Conservation (phyloP, 208 protist genomes). For the Trypanosomatidae sp. region DNA sequence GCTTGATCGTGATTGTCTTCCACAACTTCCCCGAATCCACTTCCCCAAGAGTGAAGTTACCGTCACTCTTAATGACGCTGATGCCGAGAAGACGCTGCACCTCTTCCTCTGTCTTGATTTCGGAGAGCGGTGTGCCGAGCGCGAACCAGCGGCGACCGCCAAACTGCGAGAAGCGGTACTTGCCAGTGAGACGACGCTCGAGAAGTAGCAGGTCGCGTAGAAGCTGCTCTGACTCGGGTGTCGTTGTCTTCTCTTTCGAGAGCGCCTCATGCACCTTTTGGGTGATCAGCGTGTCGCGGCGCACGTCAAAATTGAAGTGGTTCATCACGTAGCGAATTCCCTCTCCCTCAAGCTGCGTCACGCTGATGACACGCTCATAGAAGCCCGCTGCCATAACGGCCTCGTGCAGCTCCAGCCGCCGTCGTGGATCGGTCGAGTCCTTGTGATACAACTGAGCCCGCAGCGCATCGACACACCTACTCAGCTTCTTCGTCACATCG, state of each 20-base stretch:
- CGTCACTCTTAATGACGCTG: slow-evolving; percentile 61
- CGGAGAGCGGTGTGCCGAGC: slow-evolving; percentile 66
- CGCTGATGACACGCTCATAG: slow-evolving; percentile 64
- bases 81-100: slow-evolving; percentile 72
- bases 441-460: slow-evolving; percentile 70
- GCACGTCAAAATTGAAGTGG: slow-evolving; percentile 92
- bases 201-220: slow-evolving; percentile 76
- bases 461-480: slow-evolving; percentile 45
- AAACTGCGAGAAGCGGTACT: slow-evolving; percentile 71
- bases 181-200: slow-evolving; percentile 79
- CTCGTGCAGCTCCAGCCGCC: slow-evolving; percentile 82
- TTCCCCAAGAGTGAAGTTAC: slow-evolving; percentile 55
- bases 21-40: slow-evolving; percentile 69
- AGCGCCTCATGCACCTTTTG: slow-evolving; percentile 65
- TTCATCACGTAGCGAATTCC: slow-evolving; percentile 79
- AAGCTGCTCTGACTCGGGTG: slow-evolving; percentile 76
- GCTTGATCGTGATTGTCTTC: slow-evolving; percentile 66
- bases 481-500: slow-evolving; percentile 38
- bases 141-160: slow-evolving; percentile 79
- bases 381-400: slow-evolving; percentile 90
- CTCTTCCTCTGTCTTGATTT: slow-evolving; percentile 81
- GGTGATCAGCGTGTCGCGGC: slow-evolving; percentile 81
- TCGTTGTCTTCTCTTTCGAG: slow-evolving; percentile 42
- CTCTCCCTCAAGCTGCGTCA: slow-evolving; percentile 73
- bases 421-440: slow-evolving; percentile 47